A percentile compares a stretch with the other conserved stretches of the same genome.
Evolutionary conservation across 129 eudicot species (phyloP).

Genomic region (Artemisia argyi): DNA sequence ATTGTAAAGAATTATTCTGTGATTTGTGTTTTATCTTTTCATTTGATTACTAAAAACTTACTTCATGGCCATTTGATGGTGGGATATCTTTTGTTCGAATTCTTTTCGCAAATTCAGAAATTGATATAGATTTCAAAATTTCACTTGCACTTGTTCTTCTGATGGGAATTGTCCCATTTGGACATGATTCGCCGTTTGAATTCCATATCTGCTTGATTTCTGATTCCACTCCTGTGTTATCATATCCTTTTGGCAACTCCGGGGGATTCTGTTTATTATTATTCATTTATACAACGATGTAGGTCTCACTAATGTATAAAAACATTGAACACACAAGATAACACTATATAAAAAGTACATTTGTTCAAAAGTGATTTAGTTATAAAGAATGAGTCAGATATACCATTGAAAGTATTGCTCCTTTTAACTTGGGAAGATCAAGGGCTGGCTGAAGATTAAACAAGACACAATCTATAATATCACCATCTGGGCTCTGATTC

Average conservation of each 20-base stretch:
- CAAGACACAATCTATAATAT: background rate
- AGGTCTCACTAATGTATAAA: background rate
- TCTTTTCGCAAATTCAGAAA: slow-evolving; percentile 6
- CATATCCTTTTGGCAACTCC: background rate
- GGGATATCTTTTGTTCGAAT: background rate
- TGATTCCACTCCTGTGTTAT: background rate
- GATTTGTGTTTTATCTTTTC: too few species aligned
- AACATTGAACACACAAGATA: background rate
- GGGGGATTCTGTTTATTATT: slow-evolving; percentile 19
- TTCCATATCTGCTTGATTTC: slow-evolving; percentile 14
- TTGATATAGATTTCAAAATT: background rate
- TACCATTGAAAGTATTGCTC: background rate
- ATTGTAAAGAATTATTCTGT: too few species aligned
- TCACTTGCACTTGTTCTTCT: slow-evolving; percentile 22
- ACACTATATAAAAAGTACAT: background rate
- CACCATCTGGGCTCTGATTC: slow-evolving; percentile 12
- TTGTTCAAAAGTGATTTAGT: background rate
- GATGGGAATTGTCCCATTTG: slow-evolving; percentile 23
- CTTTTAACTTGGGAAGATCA: background rate
- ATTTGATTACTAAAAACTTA: background rate
- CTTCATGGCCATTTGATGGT: slow-evolving; percentile 6
- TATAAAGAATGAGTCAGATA: background rate
- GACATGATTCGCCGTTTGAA: slow-evolving; percentile 18
- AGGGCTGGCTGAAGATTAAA: background rate
- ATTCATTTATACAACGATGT: background rate